A percentile compares a stretch with the other conserved stretches of the same genome.
Conservation (phyloP, 768 basidiomycete genomes). For the Leccinum disarticulatum region DNA sequence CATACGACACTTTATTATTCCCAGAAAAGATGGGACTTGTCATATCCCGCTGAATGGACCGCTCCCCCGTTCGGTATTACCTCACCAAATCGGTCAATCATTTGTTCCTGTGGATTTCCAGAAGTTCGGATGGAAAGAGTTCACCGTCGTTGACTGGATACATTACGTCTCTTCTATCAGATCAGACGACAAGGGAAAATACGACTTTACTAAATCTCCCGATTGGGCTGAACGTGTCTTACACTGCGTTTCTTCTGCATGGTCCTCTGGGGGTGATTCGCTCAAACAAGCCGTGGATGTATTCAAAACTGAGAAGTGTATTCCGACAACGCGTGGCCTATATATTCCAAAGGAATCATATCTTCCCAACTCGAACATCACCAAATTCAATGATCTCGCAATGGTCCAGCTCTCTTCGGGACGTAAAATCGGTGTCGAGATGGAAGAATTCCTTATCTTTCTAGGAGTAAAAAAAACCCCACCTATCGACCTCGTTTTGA, state of each 20-base stretch:
- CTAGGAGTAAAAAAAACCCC: not conserved
- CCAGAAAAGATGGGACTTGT: conserved; percentile 16
- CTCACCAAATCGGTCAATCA: conserved; percentile 58
- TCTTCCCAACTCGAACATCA: not conserved
- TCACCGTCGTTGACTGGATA: conserved; percentile 72
- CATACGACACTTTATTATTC: conserved; percentile 67
- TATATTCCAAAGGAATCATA: not conserved
- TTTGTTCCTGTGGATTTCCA: conserved; percentile 51
- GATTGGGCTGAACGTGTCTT: conserved; percentile 80
- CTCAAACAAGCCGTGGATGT: not conserved
- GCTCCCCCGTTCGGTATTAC: conserved; percentile 64
- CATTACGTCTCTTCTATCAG: conserved; percentile 51
- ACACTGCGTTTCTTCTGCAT: conserved; percentile 50
- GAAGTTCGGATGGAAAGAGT: conserved; percentile 74
- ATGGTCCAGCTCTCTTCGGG: not conserved
- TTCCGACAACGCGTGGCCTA: not conserved
- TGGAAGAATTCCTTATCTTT: not conserved
- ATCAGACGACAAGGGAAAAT: conserved; percentile 39
- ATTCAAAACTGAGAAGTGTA: not conserved
- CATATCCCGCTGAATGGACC: conserved; percentile 70
- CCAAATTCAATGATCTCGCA: not conserved
- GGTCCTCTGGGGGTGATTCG: not conserved
- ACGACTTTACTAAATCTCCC: conserved; percentile 61
- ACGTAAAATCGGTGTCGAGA: not conserved
- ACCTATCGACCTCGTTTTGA: not conserved